Base-by-base conservation (phyloP, 768 basidiomycete species). In the Rickenella mellea region DNA sequence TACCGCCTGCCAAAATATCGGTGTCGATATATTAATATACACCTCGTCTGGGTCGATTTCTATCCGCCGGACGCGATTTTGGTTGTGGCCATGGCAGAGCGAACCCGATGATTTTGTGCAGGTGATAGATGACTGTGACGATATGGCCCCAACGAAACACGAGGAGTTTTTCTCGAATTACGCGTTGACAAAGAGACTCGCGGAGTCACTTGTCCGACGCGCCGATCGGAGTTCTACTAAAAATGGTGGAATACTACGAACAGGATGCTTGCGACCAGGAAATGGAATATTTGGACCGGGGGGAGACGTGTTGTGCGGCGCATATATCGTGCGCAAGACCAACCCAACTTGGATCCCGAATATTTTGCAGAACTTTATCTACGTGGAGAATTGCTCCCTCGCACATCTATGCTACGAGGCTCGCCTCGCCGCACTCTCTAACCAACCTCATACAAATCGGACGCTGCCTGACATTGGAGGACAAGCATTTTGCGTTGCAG, bases 131-230 rank as follows among this genome's bases (percentile, higher is more conserved):
- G 84, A 86, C 52, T 74, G 79, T 44, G 77, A 83, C 36, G 48
- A 43, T 20, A 51, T 56, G 10, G 48, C 74, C 2, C 79, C 80
- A 7, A 71, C 65, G 51, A 61, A 55, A 4, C 80, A 83, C 49
- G 59, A 70, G 11, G 66, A 80, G 10, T 82, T 78, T 55, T 86
- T 84, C 59, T 87, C 84, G 10, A 88, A 87, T 55, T 88, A 88
- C 43, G 82, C 84, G 0, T 71, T 63, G 19, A 75, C 80, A 29
- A 88, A 88, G 55, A 51, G 62, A 6, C 58, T 63, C 21, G 83
- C 74, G 1, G 85, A 88, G 54, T 48, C 48, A 27, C 52, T 57
- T 9, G 72, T 78, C 10, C 61, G 71, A 41, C 49, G 52, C 49
- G 56, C 73, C 57, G 49, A 73, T 61, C 41, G 59, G 44, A 54